These are phyloP conservation scores for Arctostaphylos glauca DNA, from an alignment of 148 eudicot species.

Conservation along the genomic window DNA sequence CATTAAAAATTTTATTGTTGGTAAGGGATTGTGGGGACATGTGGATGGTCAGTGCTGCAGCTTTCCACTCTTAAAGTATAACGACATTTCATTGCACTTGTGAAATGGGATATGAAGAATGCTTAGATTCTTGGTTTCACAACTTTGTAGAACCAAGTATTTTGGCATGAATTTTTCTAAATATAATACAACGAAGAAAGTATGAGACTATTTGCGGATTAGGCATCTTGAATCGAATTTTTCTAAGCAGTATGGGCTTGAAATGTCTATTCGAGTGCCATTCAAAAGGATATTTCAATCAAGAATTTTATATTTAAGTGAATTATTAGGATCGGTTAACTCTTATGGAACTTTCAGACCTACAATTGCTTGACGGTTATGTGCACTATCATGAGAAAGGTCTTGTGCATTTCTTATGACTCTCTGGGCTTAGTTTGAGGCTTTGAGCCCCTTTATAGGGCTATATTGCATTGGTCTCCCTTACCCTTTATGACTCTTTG, in stretches of 20 bases:
- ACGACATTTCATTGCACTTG: neutral
- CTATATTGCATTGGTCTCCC: neutral
- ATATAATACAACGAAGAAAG: neutral
- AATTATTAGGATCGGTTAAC: neutral
- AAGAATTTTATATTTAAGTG: neutral
- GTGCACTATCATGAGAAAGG: no score
- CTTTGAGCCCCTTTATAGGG: neutral
- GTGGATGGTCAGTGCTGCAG: neutral
- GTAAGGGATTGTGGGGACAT: neutral
- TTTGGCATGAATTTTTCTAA: neutral
- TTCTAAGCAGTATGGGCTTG: neutral
- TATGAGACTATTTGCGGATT: neutral
- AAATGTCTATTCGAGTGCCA: neutral
- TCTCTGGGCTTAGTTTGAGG: neutral
- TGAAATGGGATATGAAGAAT: neutral
- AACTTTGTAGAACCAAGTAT: neutral
- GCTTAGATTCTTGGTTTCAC: no score
- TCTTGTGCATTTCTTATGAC: neutral
- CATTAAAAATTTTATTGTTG: no score
- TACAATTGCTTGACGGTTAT: no score
- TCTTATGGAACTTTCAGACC: neutral
- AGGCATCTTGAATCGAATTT: neutral
- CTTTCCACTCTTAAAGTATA: neutral
- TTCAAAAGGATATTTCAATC: neutral
- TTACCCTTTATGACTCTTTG: neutral